Percentiles rank a stretch among this genome's conserved stretches.
Conservation (phyloP, 1,284 basidiomycete genomes). For the Trametes polyzona region DNA sequence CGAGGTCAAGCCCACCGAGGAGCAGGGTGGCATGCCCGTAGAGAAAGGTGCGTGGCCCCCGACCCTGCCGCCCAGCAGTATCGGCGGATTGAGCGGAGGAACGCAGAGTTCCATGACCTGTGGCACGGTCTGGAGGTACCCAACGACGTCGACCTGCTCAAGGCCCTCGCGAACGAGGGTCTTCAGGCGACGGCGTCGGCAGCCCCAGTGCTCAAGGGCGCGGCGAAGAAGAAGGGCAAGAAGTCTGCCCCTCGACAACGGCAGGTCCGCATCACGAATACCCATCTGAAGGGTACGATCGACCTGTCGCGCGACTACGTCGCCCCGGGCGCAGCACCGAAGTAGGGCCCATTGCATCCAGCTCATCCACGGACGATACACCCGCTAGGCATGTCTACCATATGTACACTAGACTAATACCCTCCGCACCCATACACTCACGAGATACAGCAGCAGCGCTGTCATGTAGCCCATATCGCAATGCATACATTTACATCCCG, state of each 20-base stretch:
- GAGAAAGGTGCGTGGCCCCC: constrained; percentile 70
- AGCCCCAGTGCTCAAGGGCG: constrained; percentile 53
- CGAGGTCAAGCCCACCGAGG: constrained; percentile 78
- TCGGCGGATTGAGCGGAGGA: not conserved
- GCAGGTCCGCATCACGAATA: constrained; percentile 84
- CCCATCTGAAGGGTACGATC: constrained; percentile 82
- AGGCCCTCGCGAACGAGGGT: constrained; percentile 77
- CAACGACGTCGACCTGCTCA: constrained; percentile 80
- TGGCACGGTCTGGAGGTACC: constrained; percentile 88
- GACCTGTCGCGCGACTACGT: constrained; percentile 79
- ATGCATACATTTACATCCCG: no score
- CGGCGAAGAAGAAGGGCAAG: constrained; percentile 81
- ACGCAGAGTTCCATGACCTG: constrained; percentile 82
- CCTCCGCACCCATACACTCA: constrained; percentile 9
- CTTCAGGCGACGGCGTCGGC: constrained; percentile 74
- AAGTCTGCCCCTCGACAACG: constrained; percentile 76
- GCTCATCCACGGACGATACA: constrained; percentile 6
- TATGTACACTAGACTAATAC: constrained; percentile 24
- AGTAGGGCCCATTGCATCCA: constrained; percentile 36
- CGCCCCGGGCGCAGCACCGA: constrained; percentile 42
- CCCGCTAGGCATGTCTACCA: constrained; percentile 13
- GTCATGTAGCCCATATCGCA: not conserved
- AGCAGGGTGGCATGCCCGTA: constrained; percentile 66
- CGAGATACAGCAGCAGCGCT: not conserved
- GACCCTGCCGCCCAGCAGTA: not conserved